Conservation (phyloP, 2,329 filamentous ascomycete species). For the Aureobasidium lini region DNA sequence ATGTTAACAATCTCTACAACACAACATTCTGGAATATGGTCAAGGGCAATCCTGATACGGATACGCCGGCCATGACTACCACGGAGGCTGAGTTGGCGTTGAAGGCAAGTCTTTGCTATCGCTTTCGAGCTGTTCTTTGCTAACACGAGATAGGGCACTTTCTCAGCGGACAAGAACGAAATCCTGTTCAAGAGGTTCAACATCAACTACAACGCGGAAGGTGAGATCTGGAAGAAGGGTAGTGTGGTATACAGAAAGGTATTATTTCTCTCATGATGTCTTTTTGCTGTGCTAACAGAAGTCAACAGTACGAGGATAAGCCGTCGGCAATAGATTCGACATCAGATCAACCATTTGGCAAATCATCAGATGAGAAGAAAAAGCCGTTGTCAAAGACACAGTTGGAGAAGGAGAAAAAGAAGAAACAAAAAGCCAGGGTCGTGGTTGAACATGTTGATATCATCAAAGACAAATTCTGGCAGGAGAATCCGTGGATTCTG, state of each 20-base stretch:
- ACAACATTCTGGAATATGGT: slow-evolving; percentile 87
- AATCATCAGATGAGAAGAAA: slow-evolving; percentile 16
- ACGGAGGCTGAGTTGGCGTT: slow-evolving; percentile 76
- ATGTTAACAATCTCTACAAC: slow-evolving; percentile 98
- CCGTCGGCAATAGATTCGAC: slow-evolving; percentile 13
- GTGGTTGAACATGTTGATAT: slow-evolving; percentile 84
- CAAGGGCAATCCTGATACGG: neutral
- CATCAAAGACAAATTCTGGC: slow-evolving; percentile 94
- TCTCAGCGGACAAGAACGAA: slow-evolving; percentile 88
- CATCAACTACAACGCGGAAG: slow-evolving; percentile 97
- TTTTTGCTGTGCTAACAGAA: neutral
- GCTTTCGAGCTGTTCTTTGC: neutral
- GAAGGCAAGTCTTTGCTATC: slow-evolving; percentile 44
- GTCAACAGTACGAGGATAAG: neutral
- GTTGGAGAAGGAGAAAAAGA: slow-evolving; percentile 73
- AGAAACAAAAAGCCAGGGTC: slow-evolving; percentile 69
- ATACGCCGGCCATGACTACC: slow-evolving; percentile 52
- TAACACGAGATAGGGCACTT: slow-evolving; percentile 55
- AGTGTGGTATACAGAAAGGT: slow-evolving; percentile 71
- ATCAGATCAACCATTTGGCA: slow-evolving; percentile 13
- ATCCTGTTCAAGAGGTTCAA: slow-evolving; percentile 82
- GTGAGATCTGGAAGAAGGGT: slow-evolving; percentile 86
- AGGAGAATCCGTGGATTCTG: slow-evolving; percentile 57
- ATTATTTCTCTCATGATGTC: neutral
- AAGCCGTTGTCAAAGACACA: slow-evolving; percentile 68